Conservation (phyloP, 2,329 filamentous ascomycete genomes). For the Pseudogymnoascus sp. region DNA sequence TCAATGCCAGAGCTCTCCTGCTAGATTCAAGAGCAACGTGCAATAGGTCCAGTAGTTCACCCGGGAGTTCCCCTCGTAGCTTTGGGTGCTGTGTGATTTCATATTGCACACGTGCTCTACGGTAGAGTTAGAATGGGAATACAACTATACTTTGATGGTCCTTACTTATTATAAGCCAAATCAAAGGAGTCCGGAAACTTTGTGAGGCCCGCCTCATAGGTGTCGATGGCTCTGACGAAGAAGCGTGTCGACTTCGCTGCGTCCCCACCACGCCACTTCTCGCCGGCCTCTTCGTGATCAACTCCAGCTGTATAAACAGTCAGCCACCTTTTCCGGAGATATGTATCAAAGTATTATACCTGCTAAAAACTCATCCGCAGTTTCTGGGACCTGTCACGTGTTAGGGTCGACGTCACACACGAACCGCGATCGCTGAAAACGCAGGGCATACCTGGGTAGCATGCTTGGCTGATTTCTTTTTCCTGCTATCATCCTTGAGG, state of each 20-base stretch:
- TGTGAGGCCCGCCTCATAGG: constrained; percentile 55
- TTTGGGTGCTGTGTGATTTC: constrained; percentile 60
- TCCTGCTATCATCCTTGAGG: constrained; percentile 25
- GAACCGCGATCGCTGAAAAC: not conserved
- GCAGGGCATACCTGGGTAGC: constrained; percentile 18
- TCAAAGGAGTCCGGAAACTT: constrained; percentile 58
- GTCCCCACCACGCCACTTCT: constrained; percentile 68
- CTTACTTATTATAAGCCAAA: constrained; percentile 66
- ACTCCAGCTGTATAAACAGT: constrained; percentile 44
- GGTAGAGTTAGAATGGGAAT: not conserved
- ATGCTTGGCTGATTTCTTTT: constrained; percentile 33
- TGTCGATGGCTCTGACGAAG: constrained; percentile 56
- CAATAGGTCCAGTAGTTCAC: constrained; percentile 45
- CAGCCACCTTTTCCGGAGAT: not conserved
- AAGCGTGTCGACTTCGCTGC: constrained; percentile 46
- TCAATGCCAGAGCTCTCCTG: constrained; percentile 49
- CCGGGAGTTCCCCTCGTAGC: constrained; percentile 50
- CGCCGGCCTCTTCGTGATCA: constrained; percentile 61
- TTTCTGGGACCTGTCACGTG: constrained; percentile 41
- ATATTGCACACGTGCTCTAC: constrained; percentile 59
- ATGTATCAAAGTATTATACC: constrained; percentile 29
- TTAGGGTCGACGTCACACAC: constrained; percentile 10
- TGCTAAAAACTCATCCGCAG: constrained; percentile 60
- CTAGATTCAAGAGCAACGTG: constrained; percentile 56
- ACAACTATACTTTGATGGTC: constrained; percentile 11